phyloP scores from a whole-genome alignment of 2,329 filamentous ascomycete species.

The Sporothrix schenckii region DNA sequence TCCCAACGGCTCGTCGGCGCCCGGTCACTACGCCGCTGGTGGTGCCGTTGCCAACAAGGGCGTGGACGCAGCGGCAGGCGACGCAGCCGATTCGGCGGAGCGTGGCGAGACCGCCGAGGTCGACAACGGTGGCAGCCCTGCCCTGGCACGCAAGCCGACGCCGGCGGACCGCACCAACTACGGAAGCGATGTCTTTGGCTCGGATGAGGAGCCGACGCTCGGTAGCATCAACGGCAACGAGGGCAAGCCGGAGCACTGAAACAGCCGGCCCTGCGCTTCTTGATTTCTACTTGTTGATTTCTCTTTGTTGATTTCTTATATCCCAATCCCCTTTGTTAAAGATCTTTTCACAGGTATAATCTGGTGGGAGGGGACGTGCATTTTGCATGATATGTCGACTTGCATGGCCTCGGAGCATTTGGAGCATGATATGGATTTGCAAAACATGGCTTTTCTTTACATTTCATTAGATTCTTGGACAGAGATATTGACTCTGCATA shows the following conservation, averaged over 20 bases:
- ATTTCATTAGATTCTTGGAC: background rate
- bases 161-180: conserved; percentile 36
- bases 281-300: conserved; percentile 13
- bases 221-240: background rate
- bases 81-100: background rate
- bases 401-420: conserved; percentile 14
- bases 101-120: conserved; percentile 3
- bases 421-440: background rate
- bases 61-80: background rate
- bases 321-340: conserved; percentile 1
- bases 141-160: conserved; percentile 18
- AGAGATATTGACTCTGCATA: background rate
- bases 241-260: background rate
- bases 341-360: conserved; percentile 7
- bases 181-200: conserved; percentile 38
- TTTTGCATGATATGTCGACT: background rate
- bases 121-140: background rate
- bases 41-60: conserved; percentile 14
- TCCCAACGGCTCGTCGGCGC: conserved; percentile 67
- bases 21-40: conserved; percentile 53
- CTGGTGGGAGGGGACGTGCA: background rate
- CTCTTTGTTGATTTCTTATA: conserved; percentile 41
- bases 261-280: background rate
- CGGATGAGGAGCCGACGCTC: conserved; percentile 21
- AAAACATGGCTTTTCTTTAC: background rate